Evolutionary conservation across 257 asterid genomes (phyloP), one percentile per base, ranked within the genome.

Genomic region (Salvia hispanica): DNA sequence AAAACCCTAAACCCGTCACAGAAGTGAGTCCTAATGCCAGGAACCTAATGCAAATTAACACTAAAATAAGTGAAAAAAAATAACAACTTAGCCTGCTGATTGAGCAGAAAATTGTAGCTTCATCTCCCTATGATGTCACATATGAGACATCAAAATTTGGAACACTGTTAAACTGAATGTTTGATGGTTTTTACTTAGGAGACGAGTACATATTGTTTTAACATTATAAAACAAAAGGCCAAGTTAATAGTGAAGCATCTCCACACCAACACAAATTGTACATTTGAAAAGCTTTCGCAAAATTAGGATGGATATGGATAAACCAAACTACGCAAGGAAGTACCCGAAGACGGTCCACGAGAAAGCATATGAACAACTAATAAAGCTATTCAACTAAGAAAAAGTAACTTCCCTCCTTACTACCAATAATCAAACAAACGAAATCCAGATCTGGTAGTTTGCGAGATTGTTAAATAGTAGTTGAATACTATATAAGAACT

Each of bases 361-460:
- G 9, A 40, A 4, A 56, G 36, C 39, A 9, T 36, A 2, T 55
- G 37, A 33, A 44, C 7, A 39, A 13, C 6, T n/a, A 54, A 40
- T 25, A 13, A 33, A 45, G 9, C 21, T 42, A 48, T 53, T 66
- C 33, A 39, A 47, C 52, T 55, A 45, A 58, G 48, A 39, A 58
- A 58, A n/a, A 2, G n/a, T 6, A 14, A 42, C 51, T 14, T 47
- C 14, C 7, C 54, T 3, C 4, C 3, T 64, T 6, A 25, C 12
- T 18, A 44, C 62, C 7, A 7, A 46, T 56, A 4, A 56, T 72
- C 57, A 56, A 50, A 55, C 3, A 53, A 59, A 40, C 50, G 5
- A 34, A 72, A 72, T 1, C 52, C 71, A 44, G 62, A 7, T 40
- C 9, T 9, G 37, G 12, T 14, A 61, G n/a, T 39, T 42, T 5